A percentile compares a stretch with the other conserved stretches of the same genome.
Conservation (phyloP, 352 stramenopile species). For the Elongisporangium undulatum region DNA sequence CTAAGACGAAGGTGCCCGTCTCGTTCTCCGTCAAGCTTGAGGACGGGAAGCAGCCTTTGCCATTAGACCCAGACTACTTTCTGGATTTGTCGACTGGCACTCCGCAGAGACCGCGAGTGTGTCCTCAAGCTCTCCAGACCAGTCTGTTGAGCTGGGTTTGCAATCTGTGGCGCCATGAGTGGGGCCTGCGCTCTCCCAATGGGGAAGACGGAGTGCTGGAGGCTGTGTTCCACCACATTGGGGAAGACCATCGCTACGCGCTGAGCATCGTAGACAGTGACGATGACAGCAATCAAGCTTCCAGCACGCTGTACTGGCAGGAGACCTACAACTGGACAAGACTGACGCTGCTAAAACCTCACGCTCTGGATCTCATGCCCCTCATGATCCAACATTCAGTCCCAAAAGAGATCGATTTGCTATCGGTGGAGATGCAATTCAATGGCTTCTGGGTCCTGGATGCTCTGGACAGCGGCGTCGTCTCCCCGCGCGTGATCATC, state of each 20-base stretch:
- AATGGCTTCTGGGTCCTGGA: slow-evolving; percentile 71
- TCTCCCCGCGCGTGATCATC: slow-evolving; percentile 51
- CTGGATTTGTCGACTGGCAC: slow-evolving; percentile 15
- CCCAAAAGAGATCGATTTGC: slow-evolving; percentile 41
- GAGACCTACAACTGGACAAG: slow-evolving; percentile 44
- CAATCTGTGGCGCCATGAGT: slow-evolving; percentile 60
- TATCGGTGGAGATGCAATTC: slow-evolving; percentile 75
- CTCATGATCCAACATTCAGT: slow-evolving; percentile 42
- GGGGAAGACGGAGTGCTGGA: slow-evolving; percentile 62
- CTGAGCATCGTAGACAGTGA: slow-evolving; percentile 63
- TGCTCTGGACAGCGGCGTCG: slow-evolving; percentile 34
- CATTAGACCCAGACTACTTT: slow-evolving; percentile 10
- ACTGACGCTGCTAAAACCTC: slow-evolving; percentile 60
- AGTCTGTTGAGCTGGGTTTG: slow-evolving; percentile 37
- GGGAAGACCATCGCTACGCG: slow-evolving; percentile 12
- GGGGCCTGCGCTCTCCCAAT: slow-evolving; percentile 61
- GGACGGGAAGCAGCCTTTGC: neutral
- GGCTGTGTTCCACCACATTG: slow-evolving; percentile 54
- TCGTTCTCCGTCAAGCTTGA: neutral
- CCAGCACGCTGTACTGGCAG: slow-evolving; percentile 57
- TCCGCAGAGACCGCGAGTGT: slow-evolving; percentile 16
- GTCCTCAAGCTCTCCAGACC: slow-evolving; percentile 9
- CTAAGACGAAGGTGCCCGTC: slow-evolving; percentile 5
- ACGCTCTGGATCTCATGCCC: slow-evolving; percentile 55
- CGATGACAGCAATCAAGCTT: slow-evolving; percentile 45